Conservation (phyloP, 1,284 basidiomycete genomes). For the Puccinia sorghi region DNA sequence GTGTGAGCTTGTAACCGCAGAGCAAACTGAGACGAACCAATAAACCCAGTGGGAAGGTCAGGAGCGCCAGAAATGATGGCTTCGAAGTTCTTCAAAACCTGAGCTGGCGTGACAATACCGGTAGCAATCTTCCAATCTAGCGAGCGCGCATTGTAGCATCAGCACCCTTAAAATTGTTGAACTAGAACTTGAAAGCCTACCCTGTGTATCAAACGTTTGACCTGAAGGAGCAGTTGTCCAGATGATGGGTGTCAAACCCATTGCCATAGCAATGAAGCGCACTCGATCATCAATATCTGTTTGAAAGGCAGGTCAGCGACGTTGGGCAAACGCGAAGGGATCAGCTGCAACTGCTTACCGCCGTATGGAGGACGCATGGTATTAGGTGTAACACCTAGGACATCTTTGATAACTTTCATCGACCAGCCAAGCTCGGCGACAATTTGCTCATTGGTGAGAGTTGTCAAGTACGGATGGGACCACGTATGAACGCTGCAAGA, state of each 20-base stretch:
- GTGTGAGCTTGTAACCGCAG: neutral
- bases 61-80: constrained; percentile 54
- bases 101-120: constrained; percentile 54
- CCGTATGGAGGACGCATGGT: constrained; percentile 70
- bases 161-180: too few relatives aligned
- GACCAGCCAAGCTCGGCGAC: constrained; percentile 93
- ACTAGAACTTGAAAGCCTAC: constrained; percentile 58
- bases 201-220: constrained; percentile 73
- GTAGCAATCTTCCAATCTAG: constrained; percentile 56
- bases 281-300: constrained; percentile 76
- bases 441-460: constrained; percentile 78
- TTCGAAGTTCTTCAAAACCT: constrained; percentile 55
- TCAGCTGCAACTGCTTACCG: neutral
- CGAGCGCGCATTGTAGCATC: neutral
- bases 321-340: neutral
- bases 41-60: constrained; percentile 68
- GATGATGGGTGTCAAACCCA: constrained; percentile 75
- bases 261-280: constrained; percentile 75
- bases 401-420: constrained; percentile 49
- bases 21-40: constrained; percentile 51
- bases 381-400: constrained; percentile 73
- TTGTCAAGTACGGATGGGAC: constrained; percentile 68
- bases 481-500: constrained; percentile 60
- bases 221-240: constrained; percentile 67
- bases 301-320: constrained; percentile 52